A percentile compares a stretch with the other conserved stretches of the same genome.
These are phyloP conservation scores for Nakaseomyces nivariensis DNA, from an alignment of 1,139 yeast genomes.

Conservation along the genomic window DNA sequence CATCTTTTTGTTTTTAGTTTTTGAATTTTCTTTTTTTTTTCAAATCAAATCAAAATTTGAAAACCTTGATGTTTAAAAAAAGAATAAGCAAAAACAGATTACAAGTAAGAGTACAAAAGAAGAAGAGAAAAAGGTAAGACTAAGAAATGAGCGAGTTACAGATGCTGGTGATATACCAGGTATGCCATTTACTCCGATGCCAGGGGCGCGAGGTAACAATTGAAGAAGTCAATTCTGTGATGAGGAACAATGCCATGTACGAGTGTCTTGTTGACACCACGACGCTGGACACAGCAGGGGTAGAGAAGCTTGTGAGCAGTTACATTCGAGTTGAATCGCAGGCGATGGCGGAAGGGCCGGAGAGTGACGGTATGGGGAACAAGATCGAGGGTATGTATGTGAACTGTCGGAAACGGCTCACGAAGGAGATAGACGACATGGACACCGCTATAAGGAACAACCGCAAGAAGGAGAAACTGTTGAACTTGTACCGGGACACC, in stretches of 20 bases:
- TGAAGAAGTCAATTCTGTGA: constrained; percentile 1
- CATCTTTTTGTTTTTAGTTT: too few species aligned
- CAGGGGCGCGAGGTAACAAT: background rate
- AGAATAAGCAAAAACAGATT: too few species aligned
- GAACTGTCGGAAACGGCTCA: background rate
- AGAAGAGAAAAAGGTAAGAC: background rate
- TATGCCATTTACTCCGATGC: background rate
- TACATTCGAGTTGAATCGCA: background rate
- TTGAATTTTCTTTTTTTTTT: too few species aligned
- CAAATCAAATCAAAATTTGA: background rate
- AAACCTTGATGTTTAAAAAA: background rate
- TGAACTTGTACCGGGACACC: constrained; percentile 27
- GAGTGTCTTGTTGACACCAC: background rate
- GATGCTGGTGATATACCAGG: background rate
- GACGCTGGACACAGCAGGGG: background rate
- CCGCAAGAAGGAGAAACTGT: constrained; percentile 16
- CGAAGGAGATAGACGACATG: background rate
- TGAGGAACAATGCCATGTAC: constrained; percentile 3
- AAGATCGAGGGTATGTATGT: constrained; percentile 3
- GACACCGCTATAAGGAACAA: background rate
- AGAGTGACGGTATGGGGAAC: constrained; percentile 2
- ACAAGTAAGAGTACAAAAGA: background rate
- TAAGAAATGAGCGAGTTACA: background rate
- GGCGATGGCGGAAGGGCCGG: background rate
- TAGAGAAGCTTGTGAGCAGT: constrained; percentile 7